Percentiles rank a stretch among this genome's conserved stretches.
Evolutionary conservation across 805 yeast genomes (phyloP).

Genomic region (Wickerhamomyces queroliae): DNA sequence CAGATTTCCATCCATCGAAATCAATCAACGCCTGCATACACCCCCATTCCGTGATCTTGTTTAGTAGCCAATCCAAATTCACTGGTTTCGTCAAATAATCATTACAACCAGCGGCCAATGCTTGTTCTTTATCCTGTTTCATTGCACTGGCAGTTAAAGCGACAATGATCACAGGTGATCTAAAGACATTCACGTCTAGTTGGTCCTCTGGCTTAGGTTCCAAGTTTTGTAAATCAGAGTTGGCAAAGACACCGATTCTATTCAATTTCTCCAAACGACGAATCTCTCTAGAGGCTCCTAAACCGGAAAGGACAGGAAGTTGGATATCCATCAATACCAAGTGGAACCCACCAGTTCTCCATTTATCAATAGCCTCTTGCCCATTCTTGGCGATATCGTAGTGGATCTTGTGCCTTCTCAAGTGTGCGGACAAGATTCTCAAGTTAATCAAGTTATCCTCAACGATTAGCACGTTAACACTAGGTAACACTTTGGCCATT

Average conservation of each 20-base stretch:
- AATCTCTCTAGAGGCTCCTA: slow-evolving; percentile 91
- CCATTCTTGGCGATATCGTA: slow-evolving; percentile 90
- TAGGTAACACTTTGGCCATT: slow-evolving; percentile 67
- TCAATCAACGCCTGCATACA: slow-evolving; percentile 98
- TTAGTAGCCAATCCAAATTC: slow-evolving; percentile 87
- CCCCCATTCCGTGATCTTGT: slow-evolving; percentile 96
- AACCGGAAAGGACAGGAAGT: slow-evolving; percentile 91
- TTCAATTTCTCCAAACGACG: slow-evolving; percentile 77
- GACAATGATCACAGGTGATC: slow-evolving; percentile 95
- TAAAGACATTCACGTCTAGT: slow-evolving; percentile 57
- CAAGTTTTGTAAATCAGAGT: slow-evolving; percentile 17
- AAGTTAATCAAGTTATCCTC: slow-evolving; percentile 96
- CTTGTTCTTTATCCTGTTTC: slow-evolving; percentile 79
- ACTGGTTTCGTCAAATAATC: slow-evolving; percentile 96
- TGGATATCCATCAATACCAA: slow-evolving; percentile 96
- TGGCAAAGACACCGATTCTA: slow-evolving; percentile 52
- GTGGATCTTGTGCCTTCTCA: slow-evolving; percentile 78
- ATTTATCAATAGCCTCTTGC: slow-evolving; percentile 87
- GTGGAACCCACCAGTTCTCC: slow-evolving; percentile 94
- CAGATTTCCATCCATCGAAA: slow-evolving; percentile 83
- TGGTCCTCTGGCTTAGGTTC: slow-evolving; percentile 38
- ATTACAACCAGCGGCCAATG: slow-evolving; percentile 95
- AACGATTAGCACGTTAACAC: slow-evolving; percentile 85
- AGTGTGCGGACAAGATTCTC: slow-evolving; percentile 82
- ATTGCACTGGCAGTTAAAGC: slow-evolving; percentile 93